phyloP scores from a whole-genome alignment of 2,329 filamentous ascomycete genomes.

The Penicillium capsulatum region DNA sequence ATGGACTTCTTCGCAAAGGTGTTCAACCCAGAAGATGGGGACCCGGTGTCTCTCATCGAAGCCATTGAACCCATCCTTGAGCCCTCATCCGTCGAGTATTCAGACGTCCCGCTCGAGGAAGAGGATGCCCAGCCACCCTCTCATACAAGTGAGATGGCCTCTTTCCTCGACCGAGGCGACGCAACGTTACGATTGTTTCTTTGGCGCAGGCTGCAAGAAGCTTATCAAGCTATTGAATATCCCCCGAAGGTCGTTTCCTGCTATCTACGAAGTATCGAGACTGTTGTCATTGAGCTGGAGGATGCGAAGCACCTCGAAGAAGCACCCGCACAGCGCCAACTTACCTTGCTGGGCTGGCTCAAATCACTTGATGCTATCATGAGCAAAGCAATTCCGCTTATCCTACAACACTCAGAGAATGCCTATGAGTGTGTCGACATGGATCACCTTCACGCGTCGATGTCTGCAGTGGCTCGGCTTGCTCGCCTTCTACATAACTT shows the following conservation, averaged over 20 bases:
- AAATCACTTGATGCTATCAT: slow-evolving; percentile 75
- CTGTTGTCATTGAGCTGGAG: slow-evolving; percentile 68
- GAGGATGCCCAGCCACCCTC: slow-evolving; percentile 43
- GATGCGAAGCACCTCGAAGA: slow-evolving; percentile 53
- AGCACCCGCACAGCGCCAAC: slow-evolving; percentile 61
- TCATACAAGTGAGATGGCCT: slow-evolving; percentile 71
- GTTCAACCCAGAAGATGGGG: slow-evolving; percentile 75
- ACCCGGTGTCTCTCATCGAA: slow-evolving; percentile 82
- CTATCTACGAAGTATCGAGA: slow-evolving; percentile 77
- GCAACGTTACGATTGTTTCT: slow-evolving; percentile 79
- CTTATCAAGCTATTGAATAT: slow-evolving; percentile 81
- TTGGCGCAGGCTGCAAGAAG: slow-evolving; percentile 86
- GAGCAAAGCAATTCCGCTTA: slow-evolving; percentile 64
- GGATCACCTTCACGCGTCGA: slow-evolving; percentile 68
- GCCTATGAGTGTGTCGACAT: slow-evolving; percentile 83
- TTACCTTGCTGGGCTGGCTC: slow-evolving; percentile 69
- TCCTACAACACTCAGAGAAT: slow-evolving; percentile 58
- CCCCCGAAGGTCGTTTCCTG: slow-evolving; percentile 85
- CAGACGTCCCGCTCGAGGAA: slow-evolving; percentile 15
- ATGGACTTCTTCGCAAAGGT: slow-evolving; percentile 94
- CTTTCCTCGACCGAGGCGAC: slow-evolving; percentile 76
- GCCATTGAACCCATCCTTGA: slow-evolving; percentile 89
- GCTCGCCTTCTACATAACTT: slow-evolving; percentile 73
- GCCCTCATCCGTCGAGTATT: slow-evolving; percentile 44
- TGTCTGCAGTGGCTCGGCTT: slow-evolving; percentile 67